A percentile compares a stretch with the other conserved stretches of the same genome.
phyloP scores from a whole-genome alignment of 371 early-diverging fungal species.

The Mucor racemosus region DNA sequence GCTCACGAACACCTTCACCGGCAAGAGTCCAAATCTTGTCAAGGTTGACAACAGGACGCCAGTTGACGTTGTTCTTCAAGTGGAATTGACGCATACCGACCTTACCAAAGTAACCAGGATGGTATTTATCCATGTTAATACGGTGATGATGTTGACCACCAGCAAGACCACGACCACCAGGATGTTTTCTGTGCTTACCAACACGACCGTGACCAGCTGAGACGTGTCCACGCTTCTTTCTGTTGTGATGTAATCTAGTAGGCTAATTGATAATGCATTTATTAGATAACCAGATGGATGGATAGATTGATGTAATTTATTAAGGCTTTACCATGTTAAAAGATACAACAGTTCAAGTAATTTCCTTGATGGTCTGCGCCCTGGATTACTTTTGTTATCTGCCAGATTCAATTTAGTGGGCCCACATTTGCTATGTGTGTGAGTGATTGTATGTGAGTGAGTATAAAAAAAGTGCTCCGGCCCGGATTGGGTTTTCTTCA shows the following conservation, averaged over 20 bases:
- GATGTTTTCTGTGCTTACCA: conserved; percentile 99
- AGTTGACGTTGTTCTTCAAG: conserved; percentile 91
- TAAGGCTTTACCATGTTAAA: conserved; percentile 15
- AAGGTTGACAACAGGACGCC: conserved; percentile 90
- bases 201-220: conserved; percentile 95
- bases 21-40: conserved; percentile 96
- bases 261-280: conserved; percentile 56
- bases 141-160: conserved; percentile 99
- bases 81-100: conserved; percentile 99
- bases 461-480: not conserved
- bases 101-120: conserved; percentile 99
- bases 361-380: not conserved
- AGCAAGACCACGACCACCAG: conserved; percentile 99
- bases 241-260: conserved; percentile 84
- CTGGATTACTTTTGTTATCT: conserved; percentile 8
- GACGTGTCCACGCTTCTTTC: conserved; percentile 94
- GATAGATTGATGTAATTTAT: not conserved
- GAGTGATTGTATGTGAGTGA: no score
- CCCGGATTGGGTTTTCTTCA: not conserved
- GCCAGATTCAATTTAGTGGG: not conserved
- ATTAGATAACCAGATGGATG: conserved; percentile 10
- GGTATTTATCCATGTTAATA: conserved; percentile 99
- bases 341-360: conserved; percentile 19
- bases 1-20: conserved; percentile 86
- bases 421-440: not conserved